Evolutionary conservation across 2,329 filamentous ascomycete genomes (phyloP).

Genomic region (Talaromyces atroroseus): DNA sequence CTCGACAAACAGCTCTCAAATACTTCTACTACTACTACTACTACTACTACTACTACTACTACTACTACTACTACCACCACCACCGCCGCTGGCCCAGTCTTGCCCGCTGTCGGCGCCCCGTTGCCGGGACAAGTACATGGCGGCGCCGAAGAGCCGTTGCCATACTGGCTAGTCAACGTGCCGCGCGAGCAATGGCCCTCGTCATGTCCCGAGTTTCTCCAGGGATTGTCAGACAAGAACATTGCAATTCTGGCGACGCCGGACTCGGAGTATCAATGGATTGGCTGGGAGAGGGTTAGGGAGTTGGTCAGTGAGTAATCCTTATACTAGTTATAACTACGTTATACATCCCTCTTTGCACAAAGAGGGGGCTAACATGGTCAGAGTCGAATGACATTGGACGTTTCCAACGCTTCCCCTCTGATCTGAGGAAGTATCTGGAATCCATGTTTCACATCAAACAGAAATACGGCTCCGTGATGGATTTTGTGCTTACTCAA

Average conservation of each 20-base stretch:
- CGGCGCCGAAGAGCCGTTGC: slow-evolving; percentile 30
- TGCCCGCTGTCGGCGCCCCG: neutral
- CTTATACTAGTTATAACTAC: too few relatives aligned
- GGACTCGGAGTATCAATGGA: slow-evolving; percentile 58
- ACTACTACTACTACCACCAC: too few relatives aligned
- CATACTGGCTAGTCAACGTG: slow-evolving; percentile 83
- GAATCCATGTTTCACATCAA: slow-evolving; percentile 61
- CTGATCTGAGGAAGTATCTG: slow-evolving; percentile 71
- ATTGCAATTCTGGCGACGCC: slow-evolving; percentile 62
- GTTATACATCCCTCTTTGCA: neutral
- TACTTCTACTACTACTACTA: too few relatives aligned
- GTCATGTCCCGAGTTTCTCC: slow-evolving; percentile 68
- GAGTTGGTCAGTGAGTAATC: slow-evolving; percentile 49
- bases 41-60: too few relatives aligned
- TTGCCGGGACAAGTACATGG: neutral
- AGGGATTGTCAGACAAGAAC: slow-evolving; percentile 62
- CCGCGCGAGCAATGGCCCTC: slow-evolving; percentile 55
- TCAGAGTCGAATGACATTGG: slow-evolving; percentile 63
- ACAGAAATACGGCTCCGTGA: slow-evolving; percentile 66
- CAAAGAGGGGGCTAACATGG: neutral
- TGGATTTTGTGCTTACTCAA: slow-evolving; percentile 67
- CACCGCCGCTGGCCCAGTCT: neutral
- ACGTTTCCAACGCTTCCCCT: slow-evolving; percentile 69
- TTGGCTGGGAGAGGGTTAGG: slow-evolving; percentile 66
- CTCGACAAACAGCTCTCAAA: slow-evolving; percentile 19